phyloP scores from a whole-genome alignment of 768 basidiomycete species.

The Daedalea quercina region DNA sequence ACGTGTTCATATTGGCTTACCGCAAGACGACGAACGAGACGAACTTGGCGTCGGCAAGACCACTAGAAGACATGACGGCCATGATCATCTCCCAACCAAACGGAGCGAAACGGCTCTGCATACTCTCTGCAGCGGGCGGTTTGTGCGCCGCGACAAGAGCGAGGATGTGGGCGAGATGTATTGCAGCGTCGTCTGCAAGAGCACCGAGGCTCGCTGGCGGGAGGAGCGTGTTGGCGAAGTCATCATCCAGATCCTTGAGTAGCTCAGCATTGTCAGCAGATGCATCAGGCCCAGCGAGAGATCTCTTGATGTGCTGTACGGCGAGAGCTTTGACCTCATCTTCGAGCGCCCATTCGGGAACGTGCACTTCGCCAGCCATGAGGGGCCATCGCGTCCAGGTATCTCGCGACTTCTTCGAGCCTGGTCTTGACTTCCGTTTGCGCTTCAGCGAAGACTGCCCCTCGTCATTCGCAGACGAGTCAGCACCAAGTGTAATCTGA shows the following conservation, averaged over 20 bases:
- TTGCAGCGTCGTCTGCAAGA: conserved; percentile 37
- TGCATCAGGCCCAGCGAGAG: conserved; percentile 9
- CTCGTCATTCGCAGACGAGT: background rate
- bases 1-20: background rate
- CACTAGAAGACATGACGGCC: conserved; percentile 39
- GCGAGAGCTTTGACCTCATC: conserved; percentile 58
- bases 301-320: conserved; percentile 15
- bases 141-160: conserved; percentile 48
- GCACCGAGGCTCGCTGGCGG: conserved; percentile 26
- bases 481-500: background rate
- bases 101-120: conserved; percentile 59
- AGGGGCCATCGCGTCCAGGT: conserved; percentile 78
- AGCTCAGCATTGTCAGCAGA: background rate
- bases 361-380: conserved; percentile 47
- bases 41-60: conserved; percentile 23
- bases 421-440: background rate
- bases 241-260: conserved; percentile 5
- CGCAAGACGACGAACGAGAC: background rate
- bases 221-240: conserved; percentile 23
- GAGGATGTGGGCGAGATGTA: conserved; percentile 45
- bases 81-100: conserved; percentile 63
- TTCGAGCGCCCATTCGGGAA: conserved; percentile 64
- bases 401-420: conserved; percentile 27
- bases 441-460: background rate
- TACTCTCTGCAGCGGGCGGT: conserved; percentile 46